phyloP scores from a whole-genome alignment of 495 filamentous ascomycete species.

The Penicillium salamii region DNA sequence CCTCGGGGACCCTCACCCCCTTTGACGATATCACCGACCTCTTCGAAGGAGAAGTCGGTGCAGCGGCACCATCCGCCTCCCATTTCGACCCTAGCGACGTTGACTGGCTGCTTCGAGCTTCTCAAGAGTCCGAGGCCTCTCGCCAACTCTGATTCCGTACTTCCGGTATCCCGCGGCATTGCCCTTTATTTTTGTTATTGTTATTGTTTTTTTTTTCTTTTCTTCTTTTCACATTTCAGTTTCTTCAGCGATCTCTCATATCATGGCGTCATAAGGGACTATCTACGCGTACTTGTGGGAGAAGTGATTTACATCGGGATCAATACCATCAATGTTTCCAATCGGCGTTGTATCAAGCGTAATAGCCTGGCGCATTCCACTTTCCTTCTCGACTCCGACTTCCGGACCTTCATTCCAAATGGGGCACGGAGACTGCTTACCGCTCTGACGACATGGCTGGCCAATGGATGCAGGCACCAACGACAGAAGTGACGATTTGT shows the following conservation, averaged over 20 bases:
- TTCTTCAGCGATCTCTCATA: conserved; percentile 28
- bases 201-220: background rate
- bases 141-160: background rate
- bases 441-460: conserved; percentile 16
- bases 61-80: conserved; percentile 2
- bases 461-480: conserved; percentile 21
- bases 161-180: background rate
- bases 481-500: conserved; percentile 4
- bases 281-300: conserved; percentile 6
- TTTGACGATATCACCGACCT: conserved; percentile 4
- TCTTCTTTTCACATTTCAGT: background rate
- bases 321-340: conserved; percentile 13
- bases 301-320: conserved; percentile 11
- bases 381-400: conserved; percentile 10
- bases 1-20: conserved; percentile 2
- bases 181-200: too few relatives aligned
- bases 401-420: conserved; percentile 11
- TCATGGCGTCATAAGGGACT: conserved; percentile 18
- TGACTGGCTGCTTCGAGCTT: conserved; percentile 3
- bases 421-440: conserved; percentile 3
- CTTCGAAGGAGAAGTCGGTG: conserved; percentile 2
- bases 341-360: conserved; percentile 13
- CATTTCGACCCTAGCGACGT: conserved; percentile 4
- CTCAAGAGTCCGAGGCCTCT: background rate
- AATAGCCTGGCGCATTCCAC: conserved; percentile 5